These are phyloP conservation scores for Monosporascus cannonballus DNA, from an alignment of 2,329 filamentous ascomycete genomes.

Conservation along the genomic window DNA sequence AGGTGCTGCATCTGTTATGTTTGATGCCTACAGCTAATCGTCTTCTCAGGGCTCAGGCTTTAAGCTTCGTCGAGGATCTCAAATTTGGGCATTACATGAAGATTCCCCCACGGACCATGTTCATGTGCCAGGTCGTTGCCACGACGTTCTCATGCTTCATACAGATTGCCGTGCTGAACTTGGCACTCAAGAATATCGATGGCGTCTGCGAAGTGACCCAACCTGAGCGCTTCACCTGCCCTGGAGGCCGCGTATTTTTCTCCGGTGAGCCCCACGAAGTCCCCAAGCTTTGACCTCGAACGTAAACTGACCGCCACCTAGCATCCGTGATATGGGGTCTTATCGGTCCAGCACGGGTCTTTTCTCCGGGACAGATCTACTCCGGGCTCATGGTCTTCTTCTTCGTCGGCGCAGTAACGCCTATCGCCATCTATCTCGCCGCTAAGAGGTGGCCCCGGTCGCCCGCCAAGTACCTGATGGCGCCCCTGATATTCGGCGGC, in stretches of 20 bases:
- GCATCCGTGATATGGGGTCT: conserved; percentile 64
- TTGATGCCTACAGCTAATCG: neutral
- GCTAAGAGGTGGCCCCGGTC: conserved; percentile 46
- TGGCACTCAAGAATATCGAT: conserved; percentile 54
- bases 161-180: conserved; percentile 59
- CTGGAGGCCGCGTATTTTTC: conserved; percentile 59
- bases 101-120: conserved; percentile 61
- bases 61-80: conserved; percentile 59
- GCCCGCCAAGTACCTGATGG: conserved; percentile 47
- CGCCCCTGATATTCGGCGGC: conserved; percentile 58
- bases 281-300: neutral
- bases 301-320: conserved; percentile 9
- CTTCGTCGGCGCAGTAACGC: conserved; percentile 45
- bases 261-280: conserved; percentile 35
- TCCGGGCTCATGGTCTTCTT: conserved; percentile 55
- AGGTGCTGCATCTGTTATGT: conserved; percentile 28
- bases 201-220: conserved; percentile 56
- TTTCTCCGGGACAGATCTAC: conserved; percentile 58
- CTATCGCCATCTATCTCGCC: conserved; percentile 45
- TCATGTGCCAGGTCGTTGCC: conserved; percentile 59
- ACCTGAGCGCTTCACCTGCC: conserved; percentile 55
- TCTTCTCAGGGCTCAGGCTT: conserved; percentile 43
- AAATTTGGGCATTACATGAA: conserved; percentile 73
- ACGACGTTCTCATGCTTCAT: conserved; percentile 62
- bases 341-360: conserved; percentile 57